These are phyloP conservation scores for Acer yangbiense DNA, from an alignment of 345 rosid species.

Conservation along the genomic window DNA sequence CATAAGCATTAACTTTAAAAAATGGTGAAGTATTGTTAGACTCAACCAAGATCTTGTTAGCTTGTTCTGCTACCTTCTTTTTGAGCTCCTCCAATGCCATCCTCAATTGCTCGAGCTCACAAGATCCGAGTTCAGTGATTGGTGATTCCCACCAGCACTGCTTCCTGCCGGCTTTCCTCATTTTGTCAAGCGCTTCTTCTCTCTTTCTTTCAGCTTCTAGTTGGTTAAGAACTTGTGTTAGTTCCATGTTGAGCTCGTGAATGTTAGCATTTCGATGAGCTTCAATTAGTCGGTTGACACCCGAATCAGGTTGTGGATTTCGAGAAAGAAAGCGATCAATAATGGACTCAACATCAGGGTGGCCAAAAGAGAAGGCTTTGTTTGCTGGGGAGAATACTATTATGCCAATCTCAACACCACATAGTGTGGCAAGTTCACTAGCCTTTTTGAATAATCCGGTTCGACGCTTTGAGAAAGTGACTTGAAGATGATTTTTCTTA, in stretches of 20 bases:
- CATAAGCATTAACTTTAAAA: not conserved
- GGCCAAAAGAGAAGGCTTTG: slow-evolving; percentile 64
- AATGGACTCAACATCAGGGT: slow-evolving; percentile 45
- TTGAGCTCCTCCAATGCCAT: slow-evolving; percentile 32
- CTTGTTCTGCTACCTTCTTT: slow-evolving; percentile 23
- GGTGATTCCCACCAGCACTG: slow-evolving; percentile 39
- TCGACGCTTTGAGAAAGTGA: slow-evolving; percentile 65
- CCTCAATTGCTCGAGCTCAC: slow-evolving; percentile 29
- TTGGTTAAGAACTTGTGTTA: slow-evolving; percentile 22
- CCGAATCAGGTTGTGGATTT: not conserved
- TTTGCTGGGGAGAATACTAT: slow-evolving; percentile 52
- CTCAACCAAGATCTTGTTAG: slow-evolving; percentile 14
- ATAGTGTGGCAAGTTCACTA: slow-evolving; percentile 54
- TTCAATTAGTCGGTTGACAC: slow-evolving; percentile 23
- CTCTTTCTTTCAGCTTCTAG: slow-evolving; percentile 35
- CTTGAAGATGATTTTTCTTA: slow-evolving; percentile 41
- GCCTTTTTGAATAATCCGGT: slow-evolving; percentile 60
- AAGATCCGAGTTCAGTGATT: slow-evolving; percentile 23
- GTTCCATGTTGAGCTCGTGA: slow-evolving; percentile 31
- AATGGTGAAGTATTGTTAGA: slow-evolving; percentile 21
- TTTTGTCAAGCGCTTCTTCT: slow-evolving; percentile 23
- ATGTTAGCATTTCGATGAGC: slow-evolving; percentile 34
- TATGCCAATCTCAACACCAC: slow-evolving; percentile 41
- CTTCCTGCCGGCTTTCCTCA: slow-evolving; percentile 11
- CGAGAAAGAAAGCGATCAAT: slow-evolving; percentile 34